These are phyloP conservation scores for Lactifluus piperatus DNA, from an alignment of 768 basidiomycete genomes.

Conservation along the genomic window DNA sequence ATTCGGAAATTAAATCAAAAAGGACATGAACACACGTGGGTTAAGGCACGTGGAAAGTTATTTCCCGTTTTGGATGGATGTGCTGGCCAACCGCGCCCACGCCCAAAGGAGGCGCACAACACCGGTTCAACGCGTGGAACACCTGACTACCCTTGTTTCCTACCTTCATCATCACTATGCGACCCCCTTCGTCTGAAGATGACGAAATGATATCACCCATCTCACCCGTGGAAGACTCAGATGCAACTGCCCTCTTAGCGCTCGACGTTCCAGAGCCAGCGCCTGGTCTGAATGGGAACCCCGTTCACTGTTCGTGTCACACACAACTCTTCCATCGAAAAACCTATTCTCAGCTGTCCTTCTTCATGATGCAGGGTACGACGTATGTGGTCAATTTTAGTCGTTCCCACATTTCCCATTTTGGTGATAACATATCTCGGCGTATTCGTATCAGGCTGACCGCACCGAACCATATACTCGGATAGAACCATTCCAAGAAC, in stretches of 20 bases:
- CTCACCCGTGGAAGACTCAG: conserved; percentile 56
- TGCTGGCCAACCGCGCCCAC: background rate
- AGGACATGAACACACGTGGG: background rate
- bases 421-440: conserved; percentile 6
- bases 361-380: conserved; percentile 52
- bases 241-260: conserved; percentile 37
- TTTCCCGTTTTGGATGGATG: background rate
- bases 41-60: background rate
- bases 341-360: conserved; percentile 8
- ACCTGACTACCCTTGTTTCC: conserved; percentile 1
- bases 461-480: conserved; percentile 77
- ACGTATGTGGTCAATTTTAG: conserved; percentile 44
- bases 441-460: conserved; percentile 48
- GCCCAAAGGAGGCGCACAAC: background rate
- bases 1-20: background rate
- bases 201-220: conserved; percentile 31
- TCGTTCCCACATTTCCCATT: background rate
- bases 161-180: conserved; percentile 2
- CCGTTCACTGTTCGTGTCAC: conserved; percentile 66
- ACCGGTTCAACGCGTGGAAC: background rate
- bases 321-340: conserved; percentile 16
- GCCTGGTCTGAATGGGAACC: conserved; percentile 64
- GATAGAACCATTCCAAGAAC: conserved; percentile 78
- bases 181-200: conserved; percentile 22
- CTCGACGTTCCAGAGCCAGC: conserved; percentile 45